Conservation (phyloP, 208 protist species). For the Sergeia podlipaevii region DNA sequence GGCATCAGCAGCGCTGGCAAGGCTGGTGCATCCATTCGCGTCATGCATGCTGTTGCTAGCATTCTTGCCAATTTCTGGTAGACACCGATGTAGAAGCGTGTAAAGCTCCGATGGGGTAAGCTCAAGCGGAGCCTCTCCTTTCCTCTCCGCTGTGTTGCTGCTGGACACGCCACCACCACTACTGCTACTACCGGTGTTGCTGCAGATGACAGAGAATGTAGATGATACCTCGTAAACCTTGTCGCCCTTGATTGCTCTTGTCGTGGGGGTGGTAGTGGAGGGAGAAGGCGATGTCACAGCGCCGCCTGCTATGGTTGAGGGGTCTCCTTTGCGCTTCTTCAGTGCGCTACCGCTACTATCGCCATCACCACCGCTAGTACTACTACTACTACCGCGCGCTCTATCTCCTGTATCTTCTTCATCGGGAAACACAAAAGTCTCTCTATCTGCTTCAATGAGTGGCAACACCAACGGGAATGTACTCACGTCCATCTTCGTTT, state of each 20-base stretch:
- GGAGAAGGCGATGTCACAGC: background rate
- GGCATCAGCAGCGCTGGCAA: too few relatives aligned
- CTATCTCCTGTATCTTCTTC: too few relatives aligned
- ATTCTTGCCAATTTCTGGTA: too few relatives aligned
- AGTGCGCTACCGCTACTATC: background rate
- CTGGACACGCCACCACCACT: too few relatives aligned
- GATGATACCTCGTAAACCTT: background rate
- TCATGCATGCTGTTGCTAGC: too few relatives aligned
- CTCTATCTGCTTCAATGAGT: background rate
- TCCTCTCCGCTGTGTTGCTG: too few relatives aligned
- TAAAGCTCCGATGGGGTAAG: slow-evolving; percentile 21
- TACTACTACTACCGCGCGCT: too few relatives aligned
- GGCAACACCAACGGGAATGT: background rate
- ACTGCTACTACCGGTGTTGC: too few relatives aligned
- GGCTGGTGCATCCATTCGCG: too few relatives aligned
- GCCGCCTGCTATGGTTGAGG: slow-evolving; percentile 1
- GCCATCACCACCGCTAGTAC: background rate
- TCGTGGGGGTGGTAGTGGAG: background rate
- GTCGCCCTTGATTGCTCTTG: background rate
- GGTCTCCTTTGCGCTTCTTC: background rate
- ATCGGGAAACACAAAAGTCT: too few relatives aligned
- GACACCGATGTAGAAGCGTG: slow-evolving; percentile 16
- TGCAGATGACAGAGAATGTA: too few relatives aligned
- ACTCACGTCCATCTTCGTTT: background rate
- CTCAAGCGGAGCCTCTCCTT: background rate